Base-by-base conservation (phyloP, 2,329 filamentous ascomycete genomes). In the Purpureocillium takamizusanense region DNA sequence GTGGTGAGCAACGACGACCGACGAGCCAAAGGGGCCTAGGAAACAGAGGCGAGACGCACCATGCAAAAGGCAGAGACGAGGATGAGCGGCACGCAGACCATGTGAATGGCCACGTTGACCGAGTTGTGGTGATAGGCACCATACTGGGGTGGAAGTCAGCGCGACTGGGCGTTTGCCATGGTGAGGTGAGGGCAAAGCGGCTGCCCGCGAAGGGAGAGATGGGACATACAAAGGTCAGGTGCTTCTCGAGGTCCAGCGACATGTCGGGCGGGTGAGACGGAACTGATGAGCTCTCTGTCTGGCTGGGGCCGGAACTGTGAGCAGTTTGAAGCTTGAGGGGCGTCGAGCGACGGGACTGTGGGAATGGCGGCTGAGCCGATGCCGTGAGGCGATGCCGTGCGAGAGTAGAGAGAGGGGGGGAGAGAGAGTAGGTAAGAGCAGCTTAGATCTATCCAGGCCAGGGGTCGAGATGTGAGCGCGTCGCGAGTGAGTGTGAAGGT, bases 41-140 rank as follows among this genome's bases (percentile, higher is more conserved):
- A 42, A 32, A 29, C 27, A 23, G 36, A 33, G 41, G 30, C 33
- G 16, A 42, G 33, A 57, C 78, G 48, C 74, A 89, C 85, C 55
- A 90, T 69, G 42, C 82, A 68, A 53, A 90, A 81, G 30, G 68
- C 74, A 3, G 83, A 81, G 54, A 85, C 70, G 38, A 90, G 63
- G 41, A 92, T 83, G 39, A 84, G 60, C 33, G 86, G 86, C 40
- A 92, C 85, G 57, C 83, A 90, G 42, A 78, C 67, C 66, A 88
- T 81, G 60, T 92, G 86, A 54, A 92, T 89, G 48, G 70, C 71
- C 42, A 89, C 65, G 58, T 92, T 92, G 62, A 84, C 74, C 34
- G 74, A 65, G 61, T 90, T 81, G 55, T 85, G 78, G 62, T 92
- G 86, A 57, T 92, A 90, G 42, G 83, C 76, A 59, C 85, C 86